phyloP scores from a whole-genome alignment of 352 stramenopile species.

The Globisporangium nunn region DNA sequence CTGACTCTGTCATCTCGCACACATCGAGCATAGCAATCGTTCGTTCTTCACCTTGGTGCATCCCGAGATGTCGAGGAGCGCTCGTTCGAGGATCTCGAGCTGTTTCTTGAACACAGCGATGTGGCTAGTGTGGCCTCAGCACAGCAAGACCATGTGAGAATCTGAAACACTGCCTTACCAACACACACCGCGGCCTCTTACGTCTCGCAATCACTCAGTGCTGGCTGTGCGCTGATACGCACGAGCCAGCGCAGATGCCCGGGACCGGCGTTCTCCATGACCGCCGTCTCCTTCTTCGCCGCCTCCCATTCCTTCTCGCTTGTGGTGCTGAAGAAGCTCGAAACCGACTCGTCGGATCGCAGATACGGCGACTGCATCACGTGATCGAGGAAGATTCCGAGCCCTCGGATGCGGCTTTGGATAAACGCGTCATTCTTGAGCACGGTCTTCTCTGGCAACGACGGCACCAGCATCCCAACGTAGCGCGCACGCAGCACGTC shows the following conservation, averaged over 20 bases:
- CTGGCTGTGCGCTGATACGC: constrained; percentile 32
- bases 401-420: constrained; percentile 46
- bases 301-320: constrained; percentile 54
- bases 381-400: constrained; percentile 50
- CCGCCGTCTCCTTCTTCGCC: constrained; percentile 38
- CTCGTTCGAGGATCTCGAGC: constrained; percentile 49
- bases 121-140: constrained; percentile 15
- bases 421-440: constrained; percentile 52
- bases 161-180: neutral
- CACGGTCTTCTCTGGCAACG: constrained; percentile 59
- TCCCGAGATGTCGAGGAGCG: constrained; percentile 33
- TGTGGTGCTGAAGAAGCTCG: constrained; percentile 32
- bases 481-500: constrained; percentile 50
- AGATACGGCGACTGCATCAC: constrained; percentile 56
- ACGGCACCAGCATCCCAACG: constrained; percentile 56
- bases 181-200: constrained; percentile 13
- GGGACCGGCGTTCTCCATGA: constrained; percentile 52
- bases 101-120: constrained; percentile 47
- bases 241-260: constrained; percentile 67
- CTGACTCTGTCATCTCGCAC: neutral
- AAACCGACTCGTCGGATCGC: constrained; percentile 42
- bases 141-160: neutral
- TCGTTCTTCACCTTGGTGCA: constrained; percentile 34
- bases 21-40: neutral
- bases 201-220: constrained; percentile 27